phyloP scores from a whole-genome alignment of 495 filamentous ascomycete genomes.

The Monascus purpureus region DNA sequence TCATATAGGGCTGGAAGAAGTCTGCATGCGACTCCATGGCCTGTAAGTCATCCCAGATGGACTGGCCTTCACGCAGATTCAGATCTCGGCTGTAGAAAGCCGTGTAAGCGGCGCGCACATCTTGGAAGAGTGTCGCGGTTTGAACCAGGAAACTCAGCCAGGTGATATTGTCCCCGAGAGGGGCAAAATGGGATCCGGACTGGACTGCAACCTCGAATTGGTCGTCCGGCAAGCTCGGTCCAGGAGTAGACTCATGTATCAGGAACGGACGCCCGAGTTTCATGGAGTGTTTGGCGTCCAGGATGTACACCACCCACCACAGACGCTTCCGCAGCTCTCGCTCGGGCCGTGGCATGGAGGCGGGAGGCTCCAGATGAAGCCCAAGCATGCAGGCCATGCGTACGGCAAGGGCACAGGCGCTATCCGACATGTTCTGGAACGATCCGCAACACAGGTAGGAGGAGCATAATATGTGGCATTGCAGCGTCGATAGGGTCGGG shows the following conservation, averaged over 20 bases:
- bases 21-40: neutral
- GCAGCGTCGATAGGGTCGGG: slow-evolving; percentile 34
- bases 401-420: slow-evolving; percentile 23
- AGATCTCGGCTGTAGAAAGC: slow-evolving; percentile 18
- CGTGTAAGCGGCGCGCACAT: slow-evolving; percentile 20
- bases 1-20: neutral
- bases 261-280: slow-evolving; percentile 37
- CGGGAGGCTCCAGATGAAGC: slow-evolving; percentile 33
- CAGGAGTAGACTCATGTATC: slow-evolving; percentile 15
- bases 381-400: slow-evolving; percentile 37
- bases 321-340: slow-evolving; percentile 31
- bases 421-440: slow-evolving; percentile 37
- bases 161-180: no score
- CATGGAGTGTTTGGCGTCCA: slow-evolving; percentile 36
- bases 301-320: slow-evolving; percentile 36
- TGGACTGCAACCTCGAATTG: no score
- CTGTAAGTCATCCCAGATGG: slow-evolving; percentile 11
- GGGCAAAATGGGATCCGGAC: no score
- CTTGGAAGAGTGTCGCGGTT: slow-evolving; percentile 22
- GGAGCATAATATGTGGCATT: slow-evolving; percentile 32
- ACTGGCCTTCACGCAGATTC: slow-evolving; percentile 6
- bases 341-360: slow-evolving; percentile 16
- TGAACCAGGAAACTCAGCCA: slow-evolving; percentile 27
- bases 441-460: slow-evolving; percentile 32
- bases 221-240: slow-evolving; percentile 21